A percentile compares a stretch with the other conserved stretches of the same genome.
Evolutionary conservation across 2,329 filamentous ascomycete genomes (phyloP).

Genomic region (Trichophyton schoenleinii): DNA sequence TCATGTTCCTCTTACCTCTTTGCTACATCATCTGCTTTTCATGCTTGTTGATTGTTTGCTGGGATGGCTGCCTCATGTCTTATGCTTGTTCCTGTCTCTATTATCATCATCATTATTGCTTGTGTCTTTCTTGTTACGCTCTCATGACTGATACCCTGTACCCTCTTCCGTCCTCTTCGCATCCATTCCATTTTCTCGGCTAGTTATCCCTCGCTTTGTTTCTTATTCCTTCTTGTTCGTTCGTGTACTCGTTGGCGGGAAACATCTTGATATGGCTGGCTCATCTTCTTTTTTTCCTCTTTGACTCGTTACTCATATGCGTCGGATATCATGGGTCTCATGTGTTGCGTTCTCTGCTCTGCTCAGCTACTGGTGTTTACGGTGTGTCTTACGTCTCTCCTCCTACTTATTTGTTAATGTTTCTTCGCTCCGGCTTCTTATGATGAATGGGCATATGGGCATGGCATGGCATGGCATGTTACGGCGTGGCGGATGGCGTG

Average conservation of each 20-base stretch:
- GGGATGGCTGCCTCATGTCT: not conserved
- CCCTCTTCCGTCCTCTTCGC: not conserved
- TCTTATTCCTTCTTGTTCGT: not conserved
- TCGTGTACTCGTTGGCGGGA: not conserved
- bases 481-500: not conserved
- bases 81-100: not conserved
- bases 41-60: not conserved
- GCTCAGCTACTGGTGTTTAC: not conserved
- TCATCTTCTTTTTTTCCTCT: not conserved
- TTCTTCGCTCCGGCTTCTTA: not conserved
- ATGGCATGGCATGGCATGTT: not conserved
- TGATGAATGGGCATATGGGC: not conserved
- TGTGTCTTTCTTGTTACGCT: not conserved
- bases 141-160: constrained; percentile 4
- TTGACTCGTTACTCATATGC: too few relatives aligned
- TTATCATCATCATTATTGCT: not conserved
- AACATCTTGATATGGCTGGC: not conserved
- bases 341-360: not conserved
- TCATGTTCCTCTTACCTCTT: not conserved
- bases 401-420: not conserved
- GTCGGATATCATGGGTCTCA: not conserved
- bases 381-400: not conserved
- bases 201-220: not conserved
- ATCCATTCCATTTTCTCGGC: not conserved
- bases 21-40: not conserved